Conservation (phyloP, 768 basidiomycete species). For the Lentinula sp. region DNA sequence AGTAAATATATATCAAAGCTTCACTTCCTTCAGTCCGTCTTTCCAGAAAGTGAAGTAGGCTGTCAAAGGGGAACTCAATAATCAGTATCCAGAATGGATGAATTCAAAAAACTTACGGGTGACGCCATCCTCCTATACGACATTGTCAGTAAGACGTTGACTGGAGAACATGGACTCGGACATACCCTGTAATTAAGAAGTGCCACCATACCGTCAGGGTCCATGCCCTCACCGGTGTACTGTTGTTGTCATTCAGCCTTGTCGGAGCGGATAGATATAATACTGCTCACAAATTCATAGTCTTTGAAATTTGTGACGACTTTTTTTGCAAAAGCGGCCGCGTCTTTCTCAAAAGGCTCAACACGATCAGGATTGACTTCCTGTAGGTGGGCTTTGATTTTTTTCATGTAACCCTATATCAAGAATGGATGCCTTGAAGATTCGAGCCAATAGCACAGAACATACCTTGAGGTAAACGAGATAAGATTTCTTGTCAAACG, state of each 20-base stretch:
- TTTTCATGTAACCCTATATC: slow-evolving; percentile 87
- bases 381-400: slow-evolving; percentile 62
- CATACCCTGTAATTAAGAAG: slow-evolving; percentile 89
- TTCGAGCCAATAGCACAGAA: slow-evolving; percentile 7
- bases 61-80: slow-evolving; percentile 19
- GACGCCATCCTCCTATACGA: slow-evolving; percentile 60
- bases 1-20: slow-evolving; percentile 31
- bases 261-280: neutral
- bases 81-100: neutral
- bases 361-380: slow-evolving; percentile 55
- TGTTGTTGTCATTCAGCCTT: slow-evolving; percentile 17
- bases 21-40: slow-evolving; percentile 81
- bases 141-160: slow-evolving; percentile 6
- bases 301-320: slow-evolving; percentile 87
- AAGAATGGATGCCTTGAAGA: neutral
- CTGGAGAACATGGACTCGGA: neutral
- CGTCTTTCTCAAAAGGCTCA: slow-evolving; percentile 75
- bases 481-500: slow-evolving; percentile 90
- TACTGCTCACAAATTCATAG: slow-evolving; percentile 75
- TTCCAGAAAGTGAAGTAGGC: slow-evolving; percentile 97
- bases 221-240: slow-evolving; percentile 72
- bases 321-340: slow-evolving; percentile 78
- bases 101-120: slow-evolving; percentile 54
- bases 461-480: slow-evolving; percentile 74
- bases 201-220: slow-evolving; percentile 90